A percentile compares a stretch with the other conserved stretches of the same genome.
Evolutionary conservation across 805 yeast genomes (phyloP).

Genomic region (Suhomyces prunicola): DNA sequence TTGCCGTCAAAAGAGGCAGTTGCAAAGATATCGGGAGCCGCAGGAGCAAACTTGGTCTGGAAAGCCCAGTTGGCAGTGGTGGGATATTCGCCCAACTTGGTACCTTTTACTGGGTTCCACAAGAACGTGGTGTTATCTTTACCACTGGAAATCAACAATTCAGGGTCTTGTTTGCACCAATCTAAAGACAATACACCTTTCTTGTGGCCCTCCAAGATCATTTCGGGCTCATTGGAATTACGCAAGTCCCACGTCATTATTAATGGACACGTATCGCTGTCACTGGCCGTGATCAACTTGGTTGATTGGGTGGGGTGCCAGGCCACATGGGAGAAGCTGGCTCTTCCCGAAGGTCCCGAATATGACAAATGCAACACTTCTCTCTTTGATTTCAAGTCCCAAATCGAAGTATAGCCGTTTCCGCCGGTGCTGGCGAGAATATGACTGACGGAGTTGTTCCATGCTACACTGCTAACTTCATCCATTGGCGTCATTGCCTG

Average conservation of each 20-base stretch:
- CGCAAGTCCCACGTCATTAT: slow-evolving; percentile 92
- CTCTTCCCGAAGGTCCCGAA: slow-evolving; percentile 53
- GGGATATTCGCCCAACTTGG: slow-evolving; percentile 80
- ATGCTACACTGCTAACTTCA: slow-evolving; percentile 75
- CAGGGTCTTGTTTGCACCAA: slow-evolving; percentile 86
- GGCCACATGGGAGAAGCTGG: slow-evolving; percentile 74
- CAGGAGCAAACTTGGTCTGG: slow-evolving; percentile 82
- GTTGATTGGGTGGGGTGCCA: slow-evolving; percentile 96
- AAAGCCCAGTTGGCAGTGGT: slow-evolving; percentile 93
- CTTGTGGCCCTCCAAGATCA: slow-evolving; percentile 70
- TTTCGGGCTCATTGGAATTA: slow-evolving; percentile 88
- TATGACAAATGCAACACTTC: slow-evolving; percentile 86
- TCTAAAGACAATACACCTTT: slow-evolving; percentile 88
- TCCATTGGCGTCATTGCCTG: slow-evolving; percentile 76
- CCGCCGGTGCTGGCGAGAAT: slow-evolving; percentile 88
- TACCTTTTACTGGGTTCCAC: slow-evolving; percentile 85
- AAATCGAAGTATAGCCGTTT: slow-evolving; percentile 82
- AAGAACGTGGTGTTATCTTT: slow-evolving; percentile 82
- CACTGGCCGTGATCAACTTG: slow-evolving; percentile 82
- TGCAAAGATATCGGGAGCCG: slow-evolving; percentile 85
- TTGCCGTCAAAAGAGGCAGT: slow-evolving; percentile 85
- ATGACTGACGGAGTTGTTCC: slow-evolving; percentile 83
- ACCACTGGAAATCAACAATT: slow-evolving; percentile 82
- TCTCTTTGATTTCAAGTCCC: slow-evolving; percentile 86
- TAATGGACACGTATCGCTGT: slow-evolving; percentile 73